A percentile compares a stretch with the other conserved stretches of the same genome.
These are phyloP conservation scores for Trichoderma sp. DNA, from an alignment of 2,329 filamentous ascomycete genomes.

Conservation along the genomic window DNA sequence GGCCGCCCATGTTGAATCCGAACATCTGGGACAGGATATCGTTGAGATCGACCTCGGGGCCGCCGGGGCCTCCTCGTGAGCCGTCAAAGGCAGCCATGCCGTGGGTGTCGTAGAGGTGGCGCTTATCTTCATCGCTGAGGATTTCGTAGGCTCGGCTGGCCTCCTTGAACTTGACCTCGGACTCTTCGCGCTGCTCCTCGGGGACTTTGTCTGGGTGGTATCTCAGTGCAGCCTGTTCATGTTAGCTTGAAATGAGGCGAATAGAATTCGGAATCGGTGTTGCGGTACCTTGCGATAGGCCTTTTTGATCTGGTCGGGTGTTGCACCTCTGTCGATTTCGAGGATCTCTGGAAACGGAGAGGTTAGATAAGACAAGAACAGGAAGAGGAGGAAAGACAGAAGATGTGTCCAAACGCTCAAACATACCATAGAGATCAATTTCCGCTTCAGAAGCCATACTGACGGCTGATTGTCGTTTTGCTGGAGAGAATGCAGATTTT, in stretches of 20 bases:
- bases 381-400: neutral
- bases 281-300: conserved; percentile 84
- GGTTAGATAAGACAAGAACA: neutral
- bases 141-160: conserved; percentile 97
- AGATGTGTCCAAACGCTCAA: neutral
- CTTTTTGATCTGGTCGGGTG: conserved; percentile 84
- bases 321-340: conserved; percentile 68
- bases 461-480: conserved; percentile 5
- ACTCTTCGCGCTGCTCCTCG: conserved; percentile 77
- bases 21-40: conserved; percentile 96
- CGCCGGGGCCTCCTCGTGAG: conserved; percentile 59
- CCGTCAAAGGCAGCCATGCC: conserved; percentile 96
- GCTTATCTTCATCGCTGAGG: conserved; percentile 91
- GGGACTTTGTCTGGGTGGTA: conserved; percentile 96
- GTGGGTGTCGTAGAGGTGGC: conserved; percentile 85
- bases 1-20: conserved; percentile 65
- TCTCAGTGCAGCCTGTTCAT: conserved; percentile 71
- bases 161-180: conserved; percentile 89
- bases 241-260: neutral
- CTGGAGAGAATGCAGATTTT: neutral
- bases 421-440: conserved; percentile 61
- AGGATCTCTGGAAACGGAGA: conserved; percentile 63
- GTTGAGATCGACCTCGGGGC: conserved; percentile 78
- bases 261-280: conserved; percentile 19
- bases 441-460: conserved; percentile 39